Conservation (phyloP, 1,284 basidiomycete genomes). For the Heterobasidion occidentale region DNA sequence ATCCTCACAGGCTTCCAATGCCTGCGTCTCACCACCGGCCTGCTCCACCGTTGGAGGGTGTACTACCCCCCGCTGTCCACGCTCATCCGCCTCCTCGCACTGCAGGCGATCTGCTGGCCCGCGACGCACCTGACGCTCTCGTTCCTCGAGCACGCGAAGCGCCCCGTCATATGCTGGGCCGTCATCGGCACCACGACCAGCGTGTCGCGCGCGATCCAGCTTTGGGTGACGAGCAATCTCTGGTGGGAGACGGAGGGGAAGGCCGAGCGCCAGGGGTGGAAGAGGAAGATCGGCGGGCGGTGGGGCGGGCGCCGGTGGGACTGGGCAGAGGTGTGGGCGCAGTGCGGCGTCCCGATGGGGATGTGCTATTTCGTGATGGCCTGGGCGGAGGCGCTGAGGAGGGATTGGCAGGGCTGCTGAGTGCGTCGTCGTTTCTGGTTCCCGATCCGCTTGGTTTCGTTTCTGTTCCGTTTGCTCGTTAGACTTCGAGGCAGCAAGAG, state of each 20-base stretch:
- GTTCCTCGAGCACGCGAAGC: constrained; percentile 49
- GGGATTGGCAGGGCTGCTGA: constrained; percentile 34
- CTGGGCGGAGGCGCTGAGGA: constrained; percentile 48
- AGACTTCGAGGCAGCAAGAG: neutral
- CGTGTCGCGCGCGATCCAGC: constrained; percentile 62
- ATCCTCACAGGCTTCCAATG: constrained; percentile 79
- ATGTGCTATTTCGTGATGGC: constrained; percentile 72
- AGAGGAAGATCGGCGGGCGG: constrained; percentile 40
- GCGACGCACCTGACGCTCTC: constrained; percentile 73
- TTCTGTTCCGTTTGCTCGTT: neutral
- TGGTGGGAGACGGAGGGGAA: constrained; percentile 27
- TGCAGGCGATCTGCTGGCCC: constrained; percentile 87
- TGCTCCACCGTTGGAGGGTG: constrained; percentile 72
- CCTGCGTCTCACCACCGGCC: constrained; percentile 69
- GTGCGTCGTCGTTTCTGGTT: neutral
- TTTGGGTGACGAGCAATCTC: constrained; percentile 83
- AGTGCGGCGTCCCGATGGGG: constrained; percentile 65
- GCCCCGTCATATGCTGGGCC: constrained; percentile 75
- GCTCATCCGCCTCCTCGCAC: constrained; percentile 72
- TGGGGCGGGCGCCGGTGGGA: constrained; percentile 51
- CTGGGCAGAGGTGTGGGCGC: constrained; percentile 58
- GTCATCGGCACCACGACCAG: constrained; percentile 77
- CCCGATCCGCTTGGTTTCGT: neutral
- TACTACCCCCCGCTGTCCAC: constrained; percentile 79
- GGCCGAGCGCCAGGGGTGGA: constrained; percentile 29